Conservation (phyloP, 169 alveolate species). For the Plasmodium malariae region DNA sequence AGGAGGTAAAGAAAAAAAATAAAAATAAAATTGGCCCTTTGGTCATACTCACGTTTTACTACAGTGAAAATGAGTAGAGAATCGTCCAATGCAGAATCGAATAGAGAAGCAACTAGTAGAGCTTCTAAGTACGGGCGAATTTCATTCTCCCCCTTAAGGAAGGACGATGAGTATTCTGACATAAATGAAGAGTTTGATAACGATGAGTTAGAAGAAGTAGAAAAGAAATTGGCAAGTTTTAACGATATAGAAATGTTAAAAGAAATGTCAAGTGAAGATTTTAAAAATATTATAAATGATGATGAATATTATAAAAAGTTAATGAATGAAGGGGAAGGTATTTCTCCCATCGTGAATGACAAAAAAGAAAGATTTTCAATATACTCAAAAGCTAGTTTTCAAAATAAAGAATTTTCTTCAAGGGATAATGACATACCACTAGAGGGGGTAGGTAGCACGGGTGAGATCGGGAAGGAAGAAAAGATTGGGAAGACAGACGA, state of each 20-base stretch:
- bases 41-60: too few relatives aligned
- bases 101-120: too few relatives aligned
- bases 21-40: too few relatives aligned
- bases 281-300: slow-evolving; percentile 18
- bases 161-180: background rate
- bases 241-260: slow-evolving; percentile 14
- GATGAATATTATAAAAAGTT: slow-evolving; percentile 16
- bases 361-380: slow-evolving; percentile 1
- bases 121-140: too few relatives aligned
- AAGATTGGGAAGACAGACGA: too few relatives aligned
- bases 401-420: slow-evolving; percentile 42
- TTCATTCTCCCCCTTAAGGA: background rate
- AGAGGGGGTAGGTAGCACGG: too few relatives aligned
- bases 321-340: background rate
- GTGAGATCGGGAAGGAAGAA: too few relatives aligned
- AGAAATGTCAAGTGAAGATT: slow-evolving; percentile 58
- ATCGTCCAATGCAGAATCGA: too few relatives aligned
- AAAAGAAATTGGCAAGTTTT: slow-evolving; percentile 1
- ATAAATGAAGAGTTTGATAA: background rate
- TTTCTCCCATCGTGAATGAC: background rate
- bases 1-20: too few relatives aligned
- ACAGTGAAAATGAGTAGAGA: too few relatives aligned
- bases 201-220: background rate
- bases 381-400: slow-evolving; percentile 39
- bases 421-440: slow-evolving; percentile 23